Percentiles rank a stretch among this genome's conserved stretches.
Evolutionary conservation across 768 basidiomycete genomes (phyloP).

Genomic region (Xanthoconium stramineum): DNA sequence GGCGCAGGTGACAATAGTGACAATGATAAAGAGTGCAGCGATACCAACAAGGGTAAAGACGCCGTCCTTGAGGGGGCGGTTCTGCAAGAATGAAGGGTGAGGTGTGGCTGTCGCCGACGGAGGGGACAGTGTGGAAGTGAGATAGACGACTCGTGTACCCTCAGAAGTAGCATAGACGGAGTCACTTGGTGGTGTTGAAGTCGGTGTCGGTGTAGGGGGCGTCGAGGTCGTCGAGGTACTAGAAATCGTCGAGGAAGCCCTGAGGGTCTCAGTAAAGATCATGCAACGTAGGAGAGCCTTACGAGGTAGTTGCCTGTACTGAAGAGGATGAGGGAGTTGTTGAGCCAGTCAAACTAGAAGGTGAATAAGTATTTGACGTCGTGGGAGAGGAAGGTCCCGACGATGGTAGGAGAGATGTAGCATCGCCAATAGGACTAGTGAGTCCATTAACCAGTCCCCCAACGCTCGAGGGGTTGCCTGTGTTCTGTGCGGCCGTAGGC

Average conservation of each 20-base stretch:
- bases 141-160: conserved; percentile 26
- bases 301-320: conserved; percentile 15
- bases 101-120: conserved; percentile 22
- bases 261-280: neutral
- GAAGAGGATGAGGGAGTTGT: conserved; percentile 14
- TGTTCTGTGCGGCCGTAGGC: neutral
- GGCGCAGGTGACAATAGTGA: conserved; percentile 42
- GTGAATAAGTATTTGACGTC: conserved; percentile 18
- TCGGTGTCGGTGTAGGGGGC: conserved; percentile 8
- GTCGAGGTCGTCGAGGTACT: conserved; percentile 10
- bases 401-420: conserved; percentile 15
- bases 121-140: conserved; percentile 31
- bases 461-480: neutral
- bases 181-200: conserved; percentile 19
- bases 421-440: conserved; percentile 14
- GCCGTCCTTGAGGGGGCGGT: conserved; percentile 60
- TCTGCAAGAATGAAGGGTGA: conserved; percentile 51
- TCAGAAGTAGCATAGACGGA: conserved; percentile 23
- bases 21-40: conserved; percentile 43
- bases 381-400: conserved; percentile 16
- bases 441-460: conserved; percentile 12
- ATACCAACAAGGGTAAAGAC: conserved; percentile 56
- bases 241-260: conserved; percentile 11
- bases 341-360: conserved; percentile 28
- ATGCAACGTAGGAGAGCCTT: conserved; percentile 2